Base-by-base conservation (phyloP, 345 rosid species). In the Carallia brachiata region DNA sequence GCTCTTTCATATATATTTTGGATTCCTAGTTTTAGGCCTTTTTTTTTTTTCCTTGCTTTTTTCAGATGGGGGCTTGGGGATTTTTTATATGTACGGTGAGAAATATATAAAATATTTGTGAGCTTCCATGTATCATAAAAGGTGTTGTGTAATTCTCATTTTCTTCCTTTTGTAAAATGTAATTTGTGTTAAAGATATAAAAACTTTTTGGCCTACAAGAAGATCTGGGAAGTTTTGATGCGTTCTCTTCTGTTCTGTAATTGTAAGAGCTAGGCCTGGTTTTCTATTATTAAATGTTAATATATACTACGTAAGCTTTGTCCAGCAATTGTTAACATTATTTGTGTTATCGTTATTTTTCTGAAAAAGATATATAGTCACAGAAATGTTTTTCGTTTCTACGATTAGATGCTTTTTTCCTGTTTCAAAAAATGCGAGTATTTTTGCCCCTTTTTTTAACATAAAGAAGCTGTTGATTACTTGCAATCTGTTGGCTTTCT, bases 91-190 rank as follows among this genome's bases (percentile, higher is more conserved):
- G 72, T 74, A 70, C 71, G 79, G 75, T 77, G 83, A 76, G 78
- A 70, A 70, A 72, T 67, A 68, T 52, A 52, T 56, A 52, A 61
- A 78, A 59, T 66, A 61, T 40, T 62, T 65, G 68, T 82, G 76
- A 78, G 80, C 73, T 63, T 76, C 76, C 76, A 28, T 85, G 89
- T 88, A 84, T 81, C 65, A 85, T 84, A 82, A 84, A 79, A 79
- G 48, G 72, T 77, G 79, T 63, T 74, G 72, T 83, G 86, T 82
- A 82, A 77, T 66, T 74, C 65, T 40, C 59, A 27, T 64, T 4
- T 68, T 55, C 32, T 77, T 64, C 70, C 32, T 56, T 9, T 52
- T 77, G 86, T 81, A 79, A 83, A 73, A 81, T 78, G 75, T 76
- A 78, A 70, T 61, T 79, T 79, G 88, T 81, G 82, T 75, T 85